phyloP scores from a whole-genome alignment of 305 asterid species.

The Ajuga reptans region DNA sequence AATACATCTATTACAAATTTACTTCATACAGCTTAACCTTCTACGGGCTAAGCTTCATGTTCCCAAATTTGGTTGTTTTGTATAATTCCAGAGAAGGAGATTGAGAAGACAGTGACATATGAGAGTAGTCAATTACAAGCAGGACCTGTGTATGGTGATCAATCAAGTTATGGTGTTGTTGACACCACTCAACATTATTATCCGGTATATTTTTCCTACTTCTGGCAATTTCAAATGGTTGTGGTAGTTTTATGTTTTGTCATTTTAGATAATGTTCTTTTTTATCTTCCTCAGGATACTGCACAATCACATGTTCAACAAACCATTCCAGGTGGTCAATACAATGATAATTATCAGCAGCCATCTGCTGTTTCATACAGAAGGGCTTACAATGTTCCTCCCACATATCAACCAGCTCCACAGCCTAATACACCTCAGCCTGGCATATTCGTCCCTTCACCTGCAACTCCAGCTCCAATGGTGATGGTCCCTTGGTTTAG shows the following conservation, averaged over 20 bases:
- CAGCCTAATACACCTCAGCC: conserved; percentile 48
- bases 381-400: conserved; percentile 44
- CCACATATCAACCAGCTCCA: conserved; percentile 49
- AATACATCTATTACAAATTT: conserved; percentile 12
- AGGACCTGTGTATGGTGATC: conserved; percentile 46
- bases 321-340: conserved; percentile 43
- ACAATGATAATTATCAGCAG: conserved; percentile 64
- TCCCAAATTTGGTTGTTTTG: conserved; percentile 10
- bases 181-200: conserved; percentile 59
- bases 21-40: conserved; percentile 7
- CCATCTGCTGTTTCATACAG: conserved; percentile 31
- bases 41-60: conserved; percentile 12
- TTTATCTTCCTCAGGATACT: conserved; percentile 43
- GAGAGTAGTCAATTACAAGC: conserved; percentile 43
- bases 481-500: conserved; percentile 31
- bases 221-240: background rate
- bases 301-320: conserved; percentile 41
- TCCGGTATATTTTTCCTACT: conserved; percentile 40
- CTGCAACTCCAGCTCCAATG: conserved; percentile 47
- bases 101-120: conserved; percentile 39
- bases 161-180: conserved; percentile 43
- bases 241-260: conserved; percentile 4
- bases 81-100: conserved; percentile 48
- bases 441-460: conserved; percentile 72
- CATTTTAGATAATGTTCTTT: background rate